A percentile compares a stretch with the other conserved stretches of the same genome.
These are phyloP conservation scores for Yamadazyma akitaensis DNA, from an alignment of 805 yeast genomes.

Conservation along the genomic window DNA sequence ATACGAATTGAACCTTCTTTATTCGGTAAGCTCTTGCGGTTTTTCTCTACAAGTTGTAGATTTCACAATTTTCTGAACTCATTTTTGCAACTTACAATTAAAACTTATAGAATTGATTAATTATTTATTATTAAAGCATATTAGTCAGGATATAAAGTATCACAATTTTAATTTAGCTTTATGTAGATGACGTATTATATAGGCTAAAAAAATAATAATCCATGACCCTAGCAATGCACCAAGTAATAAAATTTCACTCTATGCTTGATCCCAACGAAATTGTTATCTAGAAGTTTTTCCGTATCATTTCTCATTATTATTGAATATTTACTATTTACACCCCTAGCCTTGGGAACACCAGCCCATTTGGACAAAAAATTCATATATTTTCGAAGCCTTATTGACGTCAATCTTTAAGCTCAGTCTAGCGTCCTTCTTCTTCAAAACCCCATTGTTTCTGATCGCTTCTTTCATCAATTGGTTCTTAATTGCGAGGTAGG, in stretches of 20 bases:
- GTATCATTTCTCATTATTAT: neutral
- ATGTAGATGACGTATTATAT: no score
- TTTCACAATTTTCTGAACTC: no score
- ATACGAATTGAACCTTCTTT: no score
- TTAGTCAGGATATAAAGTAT: no score
- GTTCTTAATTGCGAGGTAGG: slow-evolving; percentile 90
- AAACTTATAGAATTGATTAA: no score
- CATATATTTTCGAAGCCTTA: slow-evolving; percentile 85
- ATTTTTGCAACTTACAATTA: no score
- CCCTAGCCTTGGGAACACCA: slow-evolving; percentile 59
- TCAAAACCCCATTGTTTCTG: slow-evolving; percentile 77
- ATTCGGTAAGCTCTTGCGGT: no score
- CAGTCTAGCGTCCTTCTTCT: slow-evolving; percentile 83
- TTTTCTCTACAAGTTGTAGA: no score
- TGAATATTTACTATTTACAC: neutral
- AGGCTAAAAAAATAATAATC: no score
- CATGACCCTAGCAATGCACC: no score
- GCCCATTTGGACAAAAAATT: slow-evolving; percentile 87
- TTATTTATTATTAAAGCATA: no score
- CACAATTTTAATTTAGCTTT: no score
- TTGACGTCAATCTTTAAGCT: slow-evolving; percentile 78
- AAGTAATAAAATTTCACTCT: neutral
- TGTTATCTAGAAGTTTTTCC: neutral
- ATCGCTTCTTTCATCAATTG: slow-evolving; percentile 82
- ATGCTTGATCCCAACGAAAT: neutral